Evolutionary conservation across 192 early-diverging fungal genomes (phyloP).

Genomic region (Backusella liffmaniae): DNA sequence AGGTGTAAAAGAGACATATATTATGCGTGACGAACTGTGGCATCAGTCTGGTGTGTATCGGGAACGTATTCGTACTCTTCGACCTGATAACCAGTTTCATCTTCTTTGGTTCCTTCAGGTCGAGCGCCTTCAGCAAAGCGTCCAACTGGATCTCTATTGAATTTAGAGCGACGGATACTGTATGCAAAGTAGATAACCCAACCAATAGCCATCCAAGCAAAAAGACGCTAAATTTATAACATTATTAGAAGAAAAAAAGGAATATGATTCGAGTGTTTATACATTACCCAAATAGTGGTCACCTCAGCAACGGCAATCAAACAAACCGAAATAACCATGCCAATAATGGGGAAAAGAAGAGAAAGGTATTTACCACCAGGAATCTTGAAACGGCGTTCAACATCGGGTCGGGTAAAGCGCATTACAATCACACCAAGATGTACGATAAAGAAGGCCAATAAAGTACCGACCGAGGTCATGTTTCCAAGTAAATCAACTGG

Average conservation of each 20-base stretch:
- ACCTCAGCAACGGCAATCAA: constrained; percentile 66
- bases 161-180: constrained; percentile 60
- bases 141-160: constrained; percentile 43
- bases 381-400: constrained; percentile 67
- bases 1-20: not conserved
- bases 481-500: constrained; percentile 84
- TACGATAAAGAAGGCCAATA: constrained; percentile 84
- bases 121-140: constrained; percentile 14
- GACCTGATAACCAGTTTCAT: constrained; percentile 9
- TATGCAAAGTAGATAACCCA: constrained; percentile 69
- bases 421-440: constrained; percentile 75
- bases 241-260: not conserved
- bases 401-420: constrained; percentile 74
- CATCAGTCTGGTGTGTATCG: not conserved
- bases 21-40: not conserved
- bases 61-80: constrained; percentile 11
- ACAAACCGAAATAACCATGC: constrained; percentile 55
- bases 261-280: not conserved
- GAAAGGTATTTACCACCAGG: constrained; percentile 49
- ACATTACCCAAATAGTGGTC: constrained; percentile 52
- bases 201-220: constrained; percentile 79
- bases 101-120: not conserved
- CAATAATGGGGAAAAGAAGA: constrained; percentile 61
- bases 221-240: constrained; percentile 45
- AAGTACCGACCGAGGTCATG: constrained; percentile 82